Evolutionary conservation across 768 basidiomycete genomes (phyloP).

Genomic region (Leccinum subgranulosum): DNA sequence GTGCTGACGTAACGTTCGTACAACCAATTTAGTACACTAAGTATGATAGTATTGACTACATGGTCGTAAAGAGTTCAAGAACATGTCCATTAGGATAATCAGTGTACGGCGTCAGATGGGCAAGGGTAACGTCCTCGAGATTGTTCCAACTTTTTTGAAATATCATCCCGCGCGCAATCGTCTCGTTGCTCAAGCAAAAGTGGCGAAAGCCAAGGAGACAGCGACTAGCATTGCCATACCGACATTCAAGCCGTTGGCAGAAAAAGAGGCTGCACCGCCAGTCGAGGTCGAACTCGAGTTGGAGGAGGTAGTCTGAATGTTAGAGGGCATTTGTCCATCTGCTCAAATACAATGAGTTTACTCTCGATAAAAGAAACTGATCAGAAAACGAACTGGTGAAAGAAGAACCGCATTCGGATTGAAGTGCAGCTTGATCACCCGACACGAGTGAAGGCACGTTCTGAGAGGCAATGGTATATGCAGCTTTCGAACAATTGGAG

Average conservation of each 20-base stretch:
- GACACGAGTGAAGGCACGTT: slow-evolving; percentile 36
- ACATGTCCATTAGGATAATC: slow-evolving; percentile 2
- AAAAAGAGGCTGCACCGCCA: slow-evolving; percentile 20
- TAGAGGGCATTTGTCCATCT: slow-evolving; percentile 33
- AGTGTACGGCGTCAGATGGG: neutral
- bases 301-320: slow-evolving; percentile 21
- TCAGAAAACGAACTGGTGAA: slow-evolving; percentile 48
- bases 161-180: too few species aligned
- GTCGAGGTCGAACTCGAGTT: slow-evolving; percentile 21
- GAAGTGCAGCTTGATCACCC: slow-evolving; percentile 26
- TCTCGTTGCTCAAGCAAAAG: slow-evolving; percentile 29
- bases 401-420: slow-evolving; percentile 42
- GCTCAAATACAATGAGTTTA: slow-evolving; percentile 2
- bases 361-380: neutral
- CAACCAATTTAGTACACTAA: too few species aligned
- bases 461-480: slow-evolving; percentile 41
- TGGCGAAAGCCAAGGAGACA: slow-evolving; percentile 33
- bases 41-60: neutral
- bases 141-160: neutral
- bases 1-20: slow-evolving; percentile 21
- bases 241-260: slow-evolving; percentile 17
- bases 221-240: slow-evolving; percentile 31
- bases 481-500: slow-evolving; percentile 51
- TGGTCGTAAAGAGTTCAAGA: neutral
- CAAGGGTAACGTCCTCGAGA: neutral